Evolutionary conservation across 2,329 filamentous ascomycete species (phyloP), one percentile per base, ranked within the genome.

Genomic region (Aspergillus quadricinctus): DNA sequence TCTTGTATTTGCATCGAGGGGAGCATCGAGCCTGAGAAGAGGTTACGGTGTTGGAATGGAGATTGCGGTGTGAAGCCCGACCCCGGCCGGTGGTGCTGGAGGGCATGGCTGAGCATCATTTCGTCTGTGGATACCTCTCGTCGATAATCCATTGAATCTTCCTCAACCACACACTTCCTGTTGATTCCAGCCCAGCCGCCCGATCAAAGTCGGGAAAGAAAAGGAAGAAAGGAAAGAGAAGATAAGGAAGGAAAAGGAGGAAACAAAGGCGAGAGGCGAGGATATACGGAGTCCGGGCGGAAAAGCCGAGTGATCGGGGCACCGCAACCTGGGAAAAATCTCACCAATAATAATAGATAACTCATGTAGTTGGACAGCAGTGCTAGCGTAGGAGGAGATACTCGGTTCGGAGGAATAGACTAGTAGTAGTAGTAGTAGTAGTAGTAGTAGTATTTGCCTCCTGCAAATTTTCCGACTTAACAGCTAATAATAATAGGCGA

Each of bases 1-100:
- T 17, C 49, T 27, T 43, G 37, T 29, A n/a, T 37, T 14, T 37
- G 31, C 17, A 14, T 37, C 14, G 48, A 50, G 45, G 49, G 23
- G 23, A 23, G 23, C 23, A 23, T 3, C 23, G 23, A 2, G 23
- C 23, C 23, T 23, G 23, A 23, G 23, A 23, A 23, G 23, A 23
- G 23, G 23, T 23, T 14, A 7, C 6, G 14, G 31, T 35, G 31
- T 11, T 35, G 31, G 31, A 37, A 37, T 3, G 31, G 31, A 29
- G 57, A 58, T 54, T 56, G 57, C 43, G 57, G 57, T 58, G 57
- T 56, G 50, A 17, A 48, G 23, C 49, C 54, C 50, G 48, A 52
- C 52, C 27, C 23, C 2, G 23, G 23, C 23, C 23, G 23, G 23
- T 23, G 52, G n/a, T 54, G 27, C 19, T 50, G 28, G 31, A 17